Conservation (phyloP, 2,329 filamentous ascomycete species). For the Ceratocystis eucalypticola region DNA sequence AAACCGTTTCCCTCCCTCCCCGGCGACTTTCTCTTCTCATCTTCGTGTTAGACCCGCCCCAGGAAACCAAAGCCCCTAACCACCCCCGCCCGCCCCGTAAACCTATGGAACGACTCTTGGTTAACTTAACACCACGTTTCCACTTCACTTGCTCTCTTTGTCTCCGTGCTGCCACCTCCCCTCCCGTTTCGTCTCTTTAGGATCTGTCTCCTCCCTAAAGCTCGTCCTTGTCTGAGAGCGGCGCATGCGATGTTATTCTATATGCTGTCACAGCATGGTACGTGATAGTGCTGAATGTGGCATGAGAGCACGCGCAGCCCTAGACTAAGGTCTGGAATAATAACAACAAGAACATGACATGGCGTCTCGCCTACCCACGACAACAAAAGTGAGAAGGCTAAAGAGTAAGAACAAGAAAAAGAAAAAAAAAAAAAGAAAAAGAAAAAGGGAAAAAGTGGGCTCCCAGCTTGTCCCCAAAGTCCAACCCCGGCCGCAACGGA, state of each 20-base stretch:
- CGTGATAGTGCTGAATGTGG: neutral
- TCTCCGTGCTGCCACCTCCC: neutral
- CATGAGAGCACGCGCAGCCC: neutral
- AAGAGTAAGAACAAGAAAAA: neutral
- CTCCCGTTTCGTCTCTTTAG: neutral
- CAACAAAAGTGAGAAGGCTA: no score
- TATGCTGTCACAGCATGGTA: neutral
- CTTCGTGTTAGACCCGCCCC: no score
- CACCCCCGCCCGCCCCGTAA: no score
- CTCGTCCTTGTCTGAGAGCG: neutral
- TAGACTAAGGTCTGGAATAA: neutral
- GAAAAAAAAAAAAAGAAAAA: neutral
- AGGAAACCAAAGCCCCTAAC: no score
- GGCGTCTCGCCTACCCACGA: no score
- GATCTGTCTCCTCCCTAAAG: neutral
- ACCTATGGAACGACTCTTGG: no score
- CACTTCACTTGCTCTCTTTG: neutral
- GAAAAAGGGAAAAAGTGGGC: neutral
- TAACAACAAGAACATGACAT: no score
- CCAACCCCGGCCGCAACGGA: no score
- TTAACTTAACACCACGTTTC: neutral
- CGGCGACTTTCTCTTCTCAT: no score
- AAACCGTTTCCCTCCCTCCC: no score
- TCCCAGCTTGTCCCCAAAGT: neutral
- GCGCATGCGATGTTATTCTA: neutral